These are phyloP conservation scores for Apiospora rasikravindrae DNA, from an alignment of 2,329 filamentous ascomycete genomes.

Conservation along the genomic window DNA sequence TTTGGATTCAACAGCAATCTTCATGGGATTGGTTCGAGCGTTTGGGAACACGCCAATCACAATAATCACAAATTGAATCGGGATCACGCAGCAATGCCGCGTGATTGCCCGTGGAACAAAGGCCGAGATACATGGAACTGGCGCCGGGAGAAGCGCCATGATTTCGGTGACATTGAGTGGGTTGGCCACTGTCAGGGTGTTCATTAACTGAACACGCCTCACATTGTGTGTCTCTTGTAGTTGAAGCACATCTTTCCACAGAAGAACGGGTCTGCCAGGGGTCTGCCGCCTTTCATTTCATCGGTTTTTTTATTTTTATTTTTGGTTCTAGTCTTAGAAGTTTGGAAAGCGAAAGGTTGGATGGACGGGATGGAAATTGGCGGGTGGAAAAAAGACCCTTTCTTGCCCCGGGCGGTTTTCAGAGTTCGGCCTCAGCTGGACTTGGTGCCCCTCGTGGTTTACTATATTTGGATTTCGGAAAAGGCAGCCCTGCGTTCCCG, in stretches of 20 bases:
- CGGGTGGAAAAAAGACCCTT: slow-evolving; percentile 18
- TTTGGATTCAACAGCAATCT: slow-evolving; percentile 42
- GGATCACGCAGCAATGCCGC: slow-evolving; percentile 50
- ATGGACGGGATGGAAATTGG: slow-evolving; percentile 18
- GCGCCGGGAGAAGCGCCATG: slow-evolving; percentile 66
- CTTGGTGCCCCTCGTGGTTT: slow-evolving; percentile 24
- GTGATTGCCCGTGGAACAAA: slow-evolving; percentile 61
- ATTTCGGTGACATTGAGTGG: slow-evolving; percentile 87
- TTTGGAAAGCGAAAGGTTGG: slow-evolving; percentile 17
- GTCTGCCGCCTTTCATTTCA: slow-evolving; percentile 35
- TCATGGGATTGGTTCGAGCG: slow-evolving; percentile 42
- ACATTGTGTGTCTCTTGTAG: slow-evolving; percentile 62
- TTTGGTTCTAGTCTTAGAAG: slow-evolving; percentile 31
- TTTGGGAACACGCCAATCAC: slow-evolving; percentile 50
- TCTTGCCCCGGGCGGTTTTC: slow-evolving; percentile 34
- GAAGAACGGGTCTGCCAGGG: slow-evolving; percentile 32
- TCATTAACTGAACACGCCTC: slow-evolving; percentile 39
- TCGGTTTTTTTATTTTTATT: slow-evolving; percentile 37
- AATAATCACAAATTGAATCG: slow-evolving; percentile 47
- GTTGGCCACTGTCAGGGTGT: slow-evolving; percentile 86
- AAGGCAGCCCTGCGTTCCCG: slow-evolving; percentile 36
- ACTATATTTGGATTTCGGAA: slow-evolving; percentile 35
- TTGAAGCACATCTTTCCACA: slow-evolving; percentile 49
- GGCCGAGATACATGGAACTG: slow-evolving; percentile 63
- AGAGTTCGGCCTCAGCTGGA: slow-evolving; percentile 21